These are phyloP conservation scores for Apiospora aurea DNA, from an alignment of 2,329 filamentous ascomycete genomes.

Conservation along the genomic window DNA sequence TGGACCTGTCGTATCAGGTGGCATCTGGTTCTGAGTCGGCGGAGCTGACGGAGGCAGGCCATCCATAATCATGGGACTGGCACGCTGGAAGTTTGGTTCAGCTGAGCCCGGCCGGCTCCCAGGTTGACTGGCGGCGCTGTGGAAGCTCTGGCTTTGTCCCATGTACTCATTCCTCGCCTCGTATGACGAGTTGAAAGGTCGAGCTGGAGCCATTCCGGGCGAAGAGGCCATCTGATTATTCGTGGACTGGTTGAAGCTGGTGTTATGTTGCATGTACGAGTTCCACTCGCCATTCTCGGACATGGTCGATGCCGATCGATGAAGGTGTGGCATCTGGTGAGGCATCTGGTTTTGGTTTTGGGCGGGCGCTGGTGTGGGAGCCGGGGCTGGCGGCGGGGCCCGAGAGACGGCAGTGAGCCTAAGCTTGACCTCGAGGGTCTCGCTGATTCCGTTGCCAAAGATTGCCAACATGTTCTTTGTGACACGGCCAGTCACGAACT, in stretches of 20 bases:
- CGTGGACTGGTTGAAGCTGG: neutral
- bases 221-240: conserved; percentile 35
- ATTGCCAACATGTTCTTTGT: conserved; percentile 85
- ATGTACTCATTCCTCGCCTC: conserved; percentile 34
- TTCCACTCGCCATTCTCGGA: conserved; percentile 80
- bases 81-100: conserved; percentile 30
- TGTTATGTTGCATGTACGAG: conserved; percentile 42
- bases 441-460: conserved; percentile 81
- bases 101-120: conserved; percentile 35
- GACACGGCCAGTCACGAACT: conserved; percentile 87
- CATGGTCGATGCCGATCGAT: conserved; percentile 49
- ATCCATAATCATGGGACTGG: conserved; percentile 21
- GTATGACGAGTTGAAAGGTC: conserved; percentile 36
- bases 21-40: conserved; percentile 4
- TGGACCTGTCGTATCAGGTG: neutral
- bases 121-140: conserved; percentile 30
- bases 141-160: conserved; percentile 29
- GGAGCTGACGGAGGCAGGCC: conserved; percentile 29
- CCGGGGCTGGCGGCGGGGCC: conserved; percentile 41
- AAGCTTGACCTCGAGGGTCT: conserved; percentile 92
- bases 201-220: conserved; percentile 42
- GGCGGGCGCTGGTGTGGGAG: conserved; percentile 32
- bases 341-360: conserved; percentile 25
- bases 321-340: conserved; percentile 30
- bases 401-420: conserved; percentile 81